These are phyloP conservation scores for Skeletonema potamos DNA, from an alignment of 108 stramenopile genomes.

Conservation along the genomic window DNA sequence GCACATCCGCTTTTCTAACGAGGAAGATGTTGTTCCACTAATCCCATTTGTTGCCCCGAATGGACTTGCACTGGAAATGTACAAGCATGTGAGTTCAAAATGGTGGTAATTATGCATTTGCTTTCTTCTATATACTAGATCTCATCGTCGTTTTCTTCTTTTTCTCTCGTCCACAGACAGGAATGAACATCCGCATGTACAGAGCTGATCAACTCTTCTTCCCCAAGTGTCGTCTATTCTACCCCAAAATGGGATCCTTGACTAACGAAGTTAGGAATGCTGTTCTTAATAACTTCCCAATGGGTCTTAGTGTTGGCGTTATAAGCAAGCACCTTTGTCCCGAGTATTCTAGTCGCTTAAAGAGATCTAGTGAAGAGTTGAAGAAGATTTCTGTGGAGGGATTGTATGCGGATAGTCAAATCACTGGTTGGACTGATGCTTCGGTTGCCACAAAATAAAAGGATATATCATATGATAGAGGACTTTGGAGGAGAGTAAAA, in stretches of 20 bases:
- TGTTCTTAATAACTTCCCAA: neutral
- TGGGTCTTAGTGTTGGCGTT: neutral
- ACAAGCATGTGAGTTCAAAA: neutral
- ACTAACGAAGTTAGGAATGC: neutral
- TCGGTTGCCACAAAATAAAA: neutral
- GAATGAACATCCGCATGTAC: neutral
- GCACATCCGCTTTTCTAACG: neutral
- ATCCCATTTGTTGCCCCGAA: neutral
- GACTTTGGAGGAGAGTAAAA: neutral
- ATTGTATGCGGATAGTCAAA: neutral
- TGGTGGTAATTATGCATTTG: neutral
- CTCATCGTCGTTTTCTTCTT: neutral
- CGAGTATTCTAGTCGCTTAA: neutral
- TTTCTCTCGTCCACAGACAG: neutral
- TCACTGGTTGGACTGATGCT: neutral
- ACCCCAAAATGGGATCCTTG: neutral
- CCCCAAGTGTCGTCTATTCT: neutral
- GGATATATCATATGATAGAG: neutral
- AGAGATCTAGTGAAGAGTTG: neutral
- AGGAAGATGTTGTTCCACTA: neutral
- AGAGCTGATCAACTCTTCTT: neutral
- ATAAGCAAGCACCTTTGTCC: neutral
- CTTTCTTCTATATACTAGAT: neutral
- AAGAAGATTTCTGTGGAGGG: neutral
- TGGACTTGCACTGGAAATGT: neutral